Percentiles rank a stretch among this genome's conserved stretches.
Conservation (phyloP, 352 stramenopile genomes). For the Globisporangium heterothallicum region DNA sequence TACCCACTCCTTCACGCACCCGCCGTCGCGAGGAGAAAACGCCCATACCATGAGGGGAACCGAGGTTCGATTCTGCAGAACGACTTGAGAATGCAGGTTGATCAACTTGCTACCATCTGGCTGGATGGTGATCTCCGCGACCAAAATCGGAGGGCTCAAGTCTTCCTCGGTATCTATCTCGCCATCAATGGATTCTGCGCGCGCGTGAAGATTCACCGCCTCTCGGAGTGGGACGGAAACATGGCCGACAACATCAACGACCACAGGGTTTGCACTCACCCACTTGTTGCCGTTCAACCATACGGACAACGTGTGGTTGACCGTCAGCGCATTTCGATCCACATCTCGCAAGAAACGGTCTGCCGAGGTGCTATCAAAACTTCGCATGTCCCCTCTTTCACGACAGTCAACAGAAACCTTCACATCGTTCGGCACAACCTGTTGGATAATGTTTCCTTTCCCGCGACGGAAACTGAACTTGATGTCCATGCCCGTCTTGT, state of each 20-base stretch:
- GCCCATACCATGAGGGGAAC: constrained; percentile 86
- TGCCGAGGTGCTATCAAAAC: constrained; percentile 76
- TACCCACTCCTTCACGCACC: constrained; percentile 73
- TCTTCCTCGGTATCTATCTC: constrained; percentile 47
- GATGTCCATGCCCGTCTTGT: constrained; percentile 74
- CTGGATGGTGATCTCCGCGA: constrained; percentile 85
- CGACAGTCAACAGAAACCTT: constrained; percentile 82
- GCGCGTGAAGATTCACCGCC: constrained; percentile 22
- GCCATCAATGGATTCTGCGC: constrained; percentile 17
- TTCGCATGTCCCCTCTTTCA: constrained; percentile 83
- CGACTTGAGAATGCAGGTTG: constrained; percentile 81
- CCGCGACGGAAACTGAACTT: constrained; percentile 87
- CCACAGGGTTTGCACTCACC: constrained; percentile 80
- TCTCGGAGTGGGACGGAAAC: constrained; percentile 75
- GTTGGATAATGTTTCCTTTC: constrained; percentile 73
- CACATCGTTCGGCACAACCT: constrained; percentile 53
- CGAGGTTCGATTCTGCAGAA: constrained; percentile 83
- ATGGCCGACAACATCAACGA: constrained; percentile 85
- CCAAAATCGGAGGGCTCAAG: constrained; percentile 59
- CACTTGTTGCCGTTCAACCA: constrained; percentile 85
- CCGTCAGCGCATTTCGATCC: constrained; percentile 68
- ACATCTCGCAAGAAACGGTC: constrained; percentile 71
- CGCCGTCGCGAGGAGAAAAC: constrained; percentile 78
- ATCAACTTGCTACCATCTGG: constrained; percentile 86
- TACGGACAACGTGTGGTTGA: constrained; percentile 85